phyloP scores from a whole-genome alignment of 2,329 filamentous ascomycete species.

The Sporothrix protearum region DNA sequence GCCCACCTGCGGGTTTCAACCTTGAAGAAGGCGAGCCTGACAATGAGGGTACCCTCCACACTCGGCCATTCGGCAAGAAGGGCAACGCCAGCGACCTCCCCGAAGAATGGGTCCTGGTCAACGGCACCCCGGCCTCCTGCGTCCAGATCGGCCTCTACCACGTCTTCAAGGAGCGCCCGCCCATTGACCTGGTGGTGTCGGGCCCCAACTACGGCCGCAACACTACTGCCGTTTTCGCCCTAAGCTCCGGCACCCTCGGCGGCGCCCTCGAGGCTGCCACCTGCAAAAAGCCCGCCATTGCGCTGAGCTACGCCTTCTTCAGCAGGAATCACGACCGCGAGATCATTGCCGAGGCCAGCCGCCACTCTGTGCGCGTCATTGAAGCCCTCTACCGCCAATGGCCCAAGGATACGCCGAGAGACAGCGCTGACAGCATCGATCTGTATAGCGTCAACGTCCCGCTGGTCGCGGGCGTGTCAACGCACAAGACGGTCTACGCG shows the following conservation, averaged over 20 bases:
- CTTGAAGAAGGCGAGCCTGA: conserved; percentile 40
- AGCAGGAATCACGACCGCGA: conserved; percentile 75
- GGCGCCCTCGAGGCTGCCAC: conserved; percentile 74
- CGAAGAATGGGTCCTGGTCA: conserved; percentile 78
- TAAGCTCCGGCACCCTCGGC: conserved; percentile 74
- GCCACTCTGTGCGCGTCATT: conserved; percentile 71
- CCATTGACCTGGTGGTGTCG: conserved; percentile 71
- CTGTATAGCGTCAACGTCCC: conserved; percentile 93
- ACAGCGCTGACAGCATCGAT: conserved; percentile 53
- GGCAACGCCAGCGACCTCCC: neutral
- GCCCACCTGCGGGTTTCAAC: conserved; percentile 38
- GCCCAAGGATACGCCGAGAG: conserved; percentile 49
- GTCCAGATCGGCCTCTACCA: conserved; percentile 80
- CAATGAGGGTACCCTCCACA: conserved; percentile 63
- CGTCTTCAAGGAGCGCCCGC: conserved; percentile 68
- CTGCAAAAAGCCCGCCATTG: conserved; percentile 68
- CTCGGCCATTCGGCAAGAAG: conserved; percentile 42
- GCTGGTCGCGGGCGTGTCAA: conserved; percentile 69
- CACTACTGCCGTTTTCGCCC: conserved; percentile 72
- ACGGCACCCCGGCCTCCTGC: conserved; percentile 76
- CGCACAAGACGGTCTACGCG: conserved; percentile 74
- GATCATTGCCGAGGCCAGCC: conserved; percentile 73
- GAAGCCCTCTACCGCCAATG: conserved; percentile 75
- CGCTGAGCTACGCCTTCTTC: conserved; percentile 88
- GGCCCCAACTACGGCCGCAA: conserved; percentile 84